Base-by-base conservation (phyloP, 1,284 basidiomycete genomes). In the Meira nashicola region DNA sequence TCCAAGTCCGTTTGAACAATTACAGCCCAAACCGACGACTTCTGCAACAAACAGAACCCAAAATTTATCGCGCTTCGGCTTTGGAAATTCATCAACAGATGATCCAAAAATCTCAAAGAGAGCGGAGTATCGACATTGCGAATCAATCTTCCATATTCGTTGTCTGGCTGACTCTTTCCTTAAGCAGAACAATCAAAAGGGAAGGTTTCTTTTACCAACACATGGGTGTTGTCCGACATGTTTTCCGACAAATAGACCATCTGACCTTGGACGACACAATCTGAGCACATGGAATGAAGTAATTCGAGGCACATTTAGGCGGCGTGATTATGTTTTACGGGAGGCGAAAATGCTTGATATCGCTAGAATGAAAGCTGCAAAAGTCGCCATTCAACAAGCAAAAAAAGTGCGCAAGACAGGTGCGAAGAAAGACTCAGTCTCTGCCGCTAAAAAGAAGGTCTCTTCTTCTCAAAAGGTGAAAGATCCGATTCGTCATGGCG, bases 131-230 rank as follows among this genome's bases (percentile, higher is more conserved):
- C 5, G 10, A 21, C 57, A 67, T 12, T 89, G 87, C 77, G 79
- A 67, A 0, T 80, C 84, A 5, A 76, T 85, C 2, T 83, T 86
- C 1, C 90, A 93, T 76, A 79, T 92, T 0, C 65, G 73, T 0
- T 93, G 90, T 70, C 83, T 93, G 7, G 84, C 88, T 1, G 53
- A 79, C 5, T 73, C 81, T 19, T 89, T 89, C 73, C 81, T 87
- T 1, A n/a, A 21, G 7, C 33, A 14, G 28, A 38, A 37, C n/a
- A 48, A 46, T 14, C 1, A 37, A 19, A 19, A 52, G 41, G 58
- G 40, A 25, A n/a, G 11, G 12, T 56, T 17, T 56, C 14, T 71
- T 0, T 63, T 73, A 0, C 71, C 71, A 1, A 64, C 61, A 11
- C 59, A 65, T 37, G 71, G 71, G 1, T 2, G 11, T 2, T 73